Percentiles rank a stretch among this genome's conserved stretches.
Evolutionary conservation across 2,329 filamentous ascomycete species (phyloP).

Genomic region (Diaporthe sp.): DNA sequence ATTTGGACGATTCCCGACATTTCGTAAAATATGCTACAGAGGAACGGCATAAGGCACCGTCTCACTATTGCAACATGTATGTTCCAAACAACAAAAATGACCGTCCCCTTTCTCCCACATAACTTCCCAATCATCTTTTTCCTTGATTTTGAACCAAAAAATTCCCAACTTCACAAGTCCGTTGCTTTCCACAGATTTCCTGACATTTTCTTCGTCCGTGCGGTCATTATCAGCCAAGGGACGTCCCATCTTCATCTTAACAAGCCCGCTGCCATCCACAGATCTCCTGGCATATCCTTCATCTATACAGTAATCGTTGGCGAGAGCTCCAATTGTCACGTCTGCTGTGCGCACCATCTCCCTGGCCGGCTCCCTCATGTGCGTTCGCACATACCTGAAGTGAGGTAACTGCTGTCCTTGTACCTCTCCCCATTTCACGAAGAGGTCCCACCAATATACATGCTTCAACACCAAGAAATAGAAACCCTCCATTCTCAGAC

Average conservation of each 20-base stretch:
- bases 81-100: background rate
- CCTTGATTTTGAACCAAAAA: slow-evolving; percentile 26
- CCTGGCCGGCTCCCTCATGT: background rate
- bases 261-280: background rate
- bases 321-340: slow-evolving; percentile 21
- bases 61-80: background rate
- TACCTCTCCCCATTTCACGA: slow-evolving; percentile 15
- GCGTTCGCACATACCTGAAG: background rate
- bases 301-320: background rate
- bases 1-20: too few relatives aligned
- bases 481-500: slow-evolving; percentile 32
- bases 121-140: background rate
- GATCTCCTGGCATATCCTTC: slow-evolving; percentile 4
- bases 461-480: slow-evolving; percentile 21
- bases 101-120: slow-evolving; percentile 6
- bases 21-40: background rate
- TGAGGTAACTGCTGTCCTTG: background rate
- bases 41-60: background rate
- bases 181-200: background rate
- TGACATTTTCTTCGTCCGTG: background rate
- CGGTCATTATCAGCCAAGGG: background rate
- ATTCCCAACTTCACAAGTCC: slow-evolving; percentile 6
- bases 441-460: slow-evolving; percentile 31
- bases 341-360: slow-evolving; percentile 22
- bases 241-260: background rate